Evolutionary conservation across 2,329 filamentous ascomycete genomes (phyloP), one percentile per base, ranked within the genome.

Genomic region (Colletotrichum spaethianum): DNA sequence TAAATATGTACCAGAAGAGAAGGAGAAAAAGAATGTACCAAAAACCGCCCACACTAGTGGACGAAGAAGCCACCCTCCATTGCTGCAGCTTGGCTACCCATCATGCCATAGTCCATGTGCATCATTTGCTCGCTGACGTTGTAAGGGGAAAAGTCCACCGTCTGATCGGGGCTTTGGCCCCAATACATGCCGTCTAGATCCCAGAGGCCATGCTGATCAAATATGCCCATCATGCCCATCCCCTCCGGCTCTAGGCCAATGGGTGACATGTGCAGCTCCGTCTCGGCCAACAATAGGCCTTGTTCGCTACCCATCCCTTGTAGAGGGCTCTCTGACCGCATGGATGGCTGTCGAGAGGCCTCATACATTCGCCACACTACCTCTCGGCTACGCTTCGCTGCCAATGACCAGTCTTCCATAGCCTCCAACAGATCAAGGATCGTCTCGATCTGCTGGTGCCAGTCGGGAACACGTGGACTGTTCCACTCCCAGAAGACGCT

Each of bases 401-500:
- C 89, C 38, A 91, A 83, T 4, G 90, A 92, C 89, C 90, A 92
- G 76, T 90, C 87, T 73, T 90, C 86, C 86, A 93, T 90, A 6
- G 86, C 87, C 48, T 91, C 89, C 16, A 93, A 87, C 52, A 91
- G 86, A 69, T 89, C 86, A 8, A 91, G 85, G 42, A 90, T 85
- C 2, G 86, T 86, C 75, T 90, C 88, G 62, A 91, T 87, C 78
- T 90, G 88, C 75, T 85, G 84, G 75, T 87, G 86, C 86, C 88
- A 91, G 74, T 87, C 84, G 16, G 82, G 78, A 26, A 87, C 84
- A 42, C 82, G 82, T 12, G 85, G 83, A 77, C 82, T 86, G 70
- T 85, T 83, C 81, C 83, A 85, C 78, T 94, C 91, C 85, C 90
- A 92, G 79, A 94, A 94, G 16, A 95, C 85, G 28, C 90, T 92